These are phyloP conservation scores for Phytopythium oedochilum DNA, from an alignment of 352 stramenopile genomes.

Conservation along the genomic window DNA sequence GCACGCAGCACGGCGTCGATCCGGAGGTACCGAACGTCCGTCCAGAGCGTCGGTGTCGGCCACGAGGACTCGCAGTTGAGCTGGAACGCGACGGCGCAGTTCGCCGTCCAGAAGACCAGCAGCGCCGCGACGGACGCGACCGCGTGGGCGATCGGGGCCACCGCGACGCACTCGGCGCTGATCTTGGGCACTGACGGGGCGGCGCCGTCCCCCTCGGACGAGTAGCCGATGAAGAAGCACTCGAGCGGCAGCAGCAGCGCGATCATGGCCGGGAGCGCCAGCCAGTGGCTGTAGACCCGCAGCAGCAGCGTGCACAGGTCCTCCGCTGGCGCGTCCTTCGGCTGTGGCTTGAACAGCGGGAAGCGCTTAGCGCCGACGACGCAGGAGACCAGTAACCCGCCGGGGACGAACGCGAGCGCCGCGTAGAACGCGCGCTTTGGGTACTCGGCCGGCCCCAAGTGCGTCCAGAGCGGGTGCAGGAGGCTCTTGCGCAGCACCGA, in stretches of 20 bases:
- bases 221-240: conserved; percentile 47
- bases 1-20: conserved; percentile 30
- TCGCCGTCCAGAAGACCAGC: conserved; percentile 25
- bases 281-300: conserved; percentile 53
- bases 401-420: conserved; percentile 33
- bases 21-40: conserved; percentile 40
- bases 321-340: conserved; percentile 31
- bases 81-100: conserved; percentile 36
- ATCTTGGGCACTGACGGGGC: conserved; percentile 14
- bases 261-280: conserved; percentile 40
- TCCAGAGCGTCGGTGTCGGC: conserved; percentile 54
- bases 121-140: conserved; percentile 17
- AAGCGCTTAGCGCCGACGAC: conserved; percentile 42
- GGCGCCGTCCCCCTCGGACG: conserved; percentile 4
- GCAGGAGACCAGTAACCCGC: conserved; percentile 19
- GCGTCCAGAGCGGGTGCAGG: conserved; percentile 44
- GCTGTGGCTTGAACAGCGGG: conserved; percentile 63
- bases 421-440: conserved; percentile 31
- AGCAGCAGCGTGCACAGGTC: conserved; percentile 43
- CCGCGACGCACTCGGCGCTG: conserved; percentile 32
- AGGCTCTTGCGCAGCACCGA: conserved; percentile 36
- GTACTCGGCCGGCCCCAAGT: conserved; percentile 29
- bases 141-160: conserved; percentile 23
- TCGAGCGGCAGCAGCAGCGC: conserved; percentile 47
- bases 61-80: conserved; percentile 53